phyloP scores from a whole-genome alignment of 176 grass and related monocot genomes.

The Olyra latifolia region DNA sequence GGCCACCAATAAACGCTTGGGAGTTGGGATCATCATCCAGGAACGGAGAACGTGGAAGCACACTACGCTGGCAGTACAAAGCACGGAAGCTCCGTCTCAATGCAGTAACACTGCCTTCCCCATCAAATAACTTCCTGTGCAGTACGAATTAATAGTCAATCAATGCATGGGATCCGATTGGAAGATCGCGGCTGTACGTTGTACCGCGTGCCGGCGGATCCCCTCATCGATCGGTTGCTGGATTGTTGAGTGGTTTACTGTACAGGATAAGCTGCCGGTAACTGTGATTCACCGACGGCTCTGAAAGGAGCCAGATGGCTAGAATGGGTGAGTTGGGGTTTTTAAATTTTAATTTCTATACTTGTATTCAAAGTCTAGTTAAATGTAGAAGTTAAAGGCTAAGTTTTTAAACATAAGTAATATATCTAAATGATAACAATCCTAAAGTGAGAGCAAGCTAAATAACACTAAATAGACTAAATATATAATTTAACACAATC shows the following conservation, averaged over 20 bases:
- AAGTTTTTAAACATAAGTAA: too few species aligned
- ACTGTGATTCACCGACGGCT: background rate
- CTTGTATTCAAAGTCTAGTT: too few species aligned
- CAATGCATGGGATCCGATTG: slow-evolving; percentile 1
- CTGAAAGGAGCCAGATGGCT: too few species aligned
- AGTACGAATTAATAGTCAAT: slow-evolving; percentile 1
- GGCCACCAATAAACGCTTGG: background rate
- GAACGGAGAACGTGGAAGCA: slow-evolving; percentile 11
- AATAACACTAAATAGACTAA: too few species aligned
- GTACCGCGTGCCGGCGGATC: slow-evolving; percentile 12
- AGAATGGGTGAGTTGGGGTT: too few species aligned
- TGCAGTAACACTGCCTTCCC: slow-evolving; percentile 4
- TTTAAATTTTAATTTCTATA: too few species aligned
- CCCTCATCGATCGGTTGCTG: background rate
- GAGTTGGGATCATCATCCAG: background rate
- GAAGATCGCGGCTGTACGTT: background rate
- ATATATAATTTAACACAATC: too few species aligned
- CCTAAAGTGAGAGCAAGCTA: too few species aligned
- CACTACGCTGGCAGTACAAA: background rate
- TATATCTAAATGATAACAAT: too few species aligned
- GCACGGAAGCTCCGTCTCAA: slow-evolving; percentile 5
- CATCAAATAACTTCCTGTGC: slow-evolving; percentile 9
- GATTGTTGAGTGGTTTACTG: background rate
- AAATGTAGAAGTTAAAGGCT: too few species aligned
- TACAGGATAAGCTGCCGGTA: background rate